phyloP scores from a whole-genome alignment of 805 yeast genomes.

The Nakazawaea holstii region DNA sequence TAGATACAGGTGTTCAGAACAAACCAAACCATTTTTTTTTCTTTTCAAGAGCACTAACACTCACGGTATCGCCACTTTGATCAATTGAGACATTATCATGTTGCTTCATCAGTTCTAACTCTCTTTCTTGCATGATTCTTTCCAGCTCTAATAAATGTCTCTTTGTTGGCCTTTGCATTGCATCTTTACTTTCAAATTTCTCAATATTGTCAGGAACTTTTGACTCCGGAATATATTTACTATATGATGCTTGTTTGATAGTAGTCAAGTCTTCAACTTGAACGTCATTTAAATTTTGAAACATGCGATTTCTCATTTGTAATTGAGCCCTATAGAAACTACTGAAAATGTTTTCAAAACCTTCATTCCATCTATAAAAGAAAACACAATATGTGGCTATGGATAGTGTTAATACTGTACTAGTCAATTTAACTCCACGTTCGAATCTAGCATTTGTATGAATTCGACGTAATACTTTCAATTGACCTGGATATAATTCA shows the following conservation, averaged over 20 bases:
- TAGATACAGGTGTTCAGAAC: not conserved
- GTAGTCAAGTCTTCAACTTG: slow-evolving; percentile 60
- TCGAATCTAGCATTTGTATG: slow-evolving; percentile 48
- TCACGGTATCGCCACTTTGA: not conserved
- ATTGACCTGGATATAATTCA: slow-evolving; percentile 73
- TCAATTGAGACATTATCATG: slow-evolving; percentile 19
- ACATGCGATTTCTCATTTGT: slow-evolving; percentile 43
- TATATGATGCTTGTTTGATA: slow-evolving; percentile 31
- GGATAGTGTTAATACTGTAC: slow-evolving; percentile 42
- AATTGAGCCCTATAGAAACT: slow-evolving; percentile 61
- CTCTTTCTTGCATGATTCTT: slow-evolving; percentile 60
- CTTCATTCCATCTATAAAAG: slow-evolving; percentile 82
- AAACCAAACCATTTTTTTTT: slow-evolving; percentile 8
- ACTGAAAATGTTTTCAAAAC: slow-evolving; percentile 69
- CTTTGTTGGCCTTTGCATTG: slow-evolving; percentile 62
- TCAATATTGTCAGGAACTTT: not conserved
- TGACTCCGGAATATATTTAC: not conserved
- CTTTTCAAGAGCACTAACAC: not conserved
- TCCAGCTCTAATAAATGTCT: slow-evolving; percentile 75
- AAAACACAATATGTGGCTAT: slow-evolving; percentile 58
- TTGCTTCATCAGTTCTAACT: slow-evolving; percentile 26
- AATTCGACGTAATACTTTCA: slow-evolving; percentile 60
- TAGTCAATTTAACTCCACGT: slow-evolving; percentile 56
- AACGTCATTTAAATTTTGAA: slow-evolving; percentile 49
- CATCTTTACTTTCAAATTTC: slow-evolving; percentile 35